Evolutionary conservation across 805 yeast genomes (phyloP).

Genomic region (Myxozyma kluyveri): DNA sequence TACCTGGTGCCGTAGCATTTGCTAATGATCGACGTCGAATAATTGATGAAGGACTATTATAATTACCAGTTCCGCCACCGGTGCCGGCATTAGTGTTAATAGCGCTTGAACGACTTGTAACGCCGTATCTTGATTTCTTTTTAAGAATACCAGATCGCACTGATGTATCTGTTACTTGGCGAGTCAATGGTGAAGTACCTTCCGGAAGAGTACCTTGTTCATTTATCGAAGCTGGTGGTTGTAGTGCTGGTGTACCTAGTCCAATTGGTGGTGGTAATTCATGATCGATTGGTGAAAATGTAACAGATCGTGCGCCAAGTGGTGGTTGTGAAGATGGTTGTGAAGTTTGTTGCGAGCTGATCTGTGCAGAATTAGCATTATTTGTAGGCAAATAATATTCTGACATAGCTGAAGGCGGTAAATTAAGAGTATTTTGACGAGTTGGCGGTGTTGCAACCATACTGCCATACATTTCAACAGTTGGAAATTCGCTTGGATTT

Average conservation of each 20-base stretch:
- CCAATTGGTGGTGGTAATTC: constrained; percentile 9
- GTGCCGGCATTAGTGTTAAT: background rate
- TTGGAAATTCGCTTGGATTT: background rate
- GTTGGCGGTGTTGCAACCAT: constrained; percentile 28
- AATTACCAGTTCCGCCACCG: too few relatives aligned
- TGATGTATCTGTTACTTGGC: background rate
- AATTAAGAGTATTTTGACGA: background rate
- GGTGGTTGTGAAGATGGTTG: background rate
- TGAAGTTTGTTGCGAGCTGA: background rate
- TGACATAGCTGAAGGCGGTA: constrained; percentile 26
- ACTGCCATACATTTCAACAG: constrained; percentile 18
- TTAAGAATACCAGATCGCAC: constrained; percentile 3
- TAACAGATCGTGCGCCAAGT: constrained; percentile 10
- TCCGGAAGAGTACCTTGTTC: background rate
- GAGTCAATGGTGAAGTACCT: background rate
- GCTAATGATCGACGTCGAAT: background rate
- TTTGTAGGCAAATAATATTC: background rate
- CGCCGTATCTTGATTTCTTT: constrained; percentile 10
- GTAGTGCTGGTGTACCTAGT: constrained; percentile 23
- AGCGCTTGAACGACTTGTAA: background rate
- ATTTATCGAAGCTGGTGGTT: background rate
- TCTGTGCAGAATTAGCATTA: background rate
- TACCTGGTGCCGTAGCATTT: background rate
- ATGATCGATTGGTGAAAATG: constrained; percentile 12
- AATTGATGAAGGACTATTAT: background rate